phyloP scores from a whole-genome alignment of 495 filamentous ascomycete genomes.

The Penicillium robsamsonii region DNA sequence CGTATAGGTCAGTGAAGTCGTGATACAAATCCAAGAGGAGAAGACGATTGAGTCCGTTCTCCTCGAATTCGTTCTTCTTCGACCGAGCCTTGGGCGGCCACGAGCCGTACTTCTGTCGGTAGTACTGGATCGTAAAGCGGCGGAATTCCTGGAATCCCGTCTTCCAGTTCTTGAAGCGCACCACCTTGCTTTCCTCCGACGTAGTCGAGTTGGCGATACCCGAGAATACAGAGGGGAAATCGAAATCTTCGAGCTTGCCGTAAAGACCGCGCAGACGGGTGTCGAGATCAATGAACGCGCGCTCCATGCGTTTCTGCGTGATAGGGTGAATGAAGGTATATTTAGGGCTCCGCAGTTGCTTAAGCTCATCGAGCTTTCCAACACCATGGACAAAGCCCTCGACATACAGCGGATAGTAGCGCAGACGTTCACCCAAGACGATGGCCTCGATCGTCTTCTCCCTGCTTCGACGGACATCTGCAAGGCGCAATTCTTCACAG shows the following conservation, averaged over 20 bases:
- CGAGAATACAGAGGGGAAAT: constrained; percentile 88
- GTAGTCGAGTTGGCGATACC: constrained; percentile 80
- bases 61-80: constrained; percentile 89
- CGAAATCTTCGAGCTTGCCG: constrained; percentile 72
- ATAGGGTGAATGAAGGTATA: constrained; percentile 63
- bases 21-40: constrained; percentile 79
- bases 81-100: constrained; percentile 91
- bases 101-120: constrained; percentile 78
- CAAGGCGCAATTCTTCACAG: constrained; percentile 70
- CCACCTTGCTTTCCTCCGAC: constrained; percentile 64
- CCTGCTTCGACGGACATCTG: constrained; percentile 75
- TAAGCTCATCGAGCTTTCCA: constrained; percentile 77
- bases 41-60: constrained; percentile 78
- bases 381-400: constrained; percentile 93
- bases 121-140: constrained; percentile 70
- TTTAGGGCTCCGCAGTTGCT: constrained; percentile 64
- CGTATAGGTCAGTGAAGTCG: constrained; percentile 84
- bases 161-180: constrained; percentile 85
- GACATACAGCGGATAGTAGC: constrained; percentile 76
- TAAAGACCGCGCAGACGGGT: constrained; percentile 64
- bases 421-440: constrained; percentile 81
- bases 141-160: constrained; percentile 68
- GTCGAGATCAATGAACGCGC: constrained; percentile 75
- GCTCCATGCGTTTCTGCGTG: constrained; percentile 77
- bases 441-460: constrained; percentile 91